Base-by-base conservation (phyloP, 1,139 yeast genomes). In the Blastobotrys apis region DNA sequence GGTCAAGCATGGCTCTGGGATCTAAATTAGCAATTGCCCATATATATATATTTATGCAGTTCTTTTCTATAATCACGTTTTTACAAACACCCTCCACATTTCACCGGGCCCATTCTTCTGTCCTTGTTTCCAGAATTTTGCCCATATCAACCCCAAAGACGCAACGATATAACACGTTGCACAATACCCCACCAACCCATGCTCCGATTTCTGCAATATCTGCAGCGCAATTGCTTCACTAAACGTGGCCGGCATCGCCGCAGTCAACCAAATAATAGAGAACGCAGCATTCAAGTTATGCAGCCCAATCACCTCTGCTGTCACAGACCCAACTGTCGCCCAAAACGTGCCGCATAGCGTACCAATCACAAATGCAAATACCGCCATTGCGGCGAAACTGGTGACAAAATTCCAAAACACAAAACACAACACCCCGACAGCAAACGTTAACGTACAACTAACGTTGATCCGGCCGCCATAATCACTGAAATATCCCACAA, bases 381-480 rank as follows among this genome's bases (percentile, higher is more conserved):
- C 68, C 19, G 74, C 57, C 1, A 78, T 72, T 2, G 79, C 73
- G 2, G 78, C 78, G 50, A 63, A 73, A 53, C 74, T 76, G 39
- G 75, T 60, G 10, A 78, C 72, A 2, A 82, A 81, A 31, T 78
- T 70, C 85, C 85, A 80, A 76, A 79, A 75, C 1, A 78, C 80
- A 70, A 64, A 69, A 60, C 58, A 54, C 13, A 63, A 53, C 13
- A 68, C 47, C 54, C 53, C 22, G 55, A 50, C 16, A 48, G 44
- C 19, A 59, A 66, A 38, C 33, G 68, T 67, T 3, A 65, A 47
- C 3, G 56, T 37, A 10, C 66, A 53, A 0, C 81, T 69, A 21
- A 74, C 64, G 58, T 80, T 82, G 33, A 72, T 63, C 47, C 87
- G 67, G 1, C 94, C 92, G 37, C 68, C 59, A 23, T 52, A 62